Percentiles rank a stretch among this genome's conserved stretches.
These are phyloP conservation scores for Suhomyces terraborum DNA, from an alignment of 1,139 yeast species.

Conservation along the genomic window DNA sequence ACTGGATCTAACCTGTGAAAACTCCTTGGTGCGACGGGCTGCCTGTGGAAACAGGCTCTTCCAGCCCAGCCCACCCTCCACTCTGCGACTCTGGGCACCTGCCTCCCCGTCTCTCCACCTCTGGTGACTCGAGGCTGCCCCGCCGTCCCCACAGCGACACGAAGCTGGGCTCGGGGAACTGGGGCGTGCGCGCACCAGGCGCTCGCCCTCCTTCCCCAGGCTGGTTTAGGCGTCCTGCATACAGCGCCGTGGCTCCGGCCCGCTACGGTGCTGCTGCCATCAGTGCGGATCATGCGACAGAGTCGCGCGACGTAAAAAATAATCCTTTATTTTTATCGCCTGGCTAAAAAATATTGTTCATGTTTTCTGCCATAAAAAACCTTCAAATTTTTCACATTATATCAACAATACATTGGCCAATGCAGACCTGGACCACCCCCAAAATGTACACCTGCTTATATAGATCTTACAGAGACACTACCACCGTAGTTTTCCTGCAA, in stretches of 20 bases:
- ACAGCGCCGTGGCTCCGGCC: neutral
- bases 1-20: slow-evolving; percentile 3
- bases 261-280: neutral
- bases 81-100: no score
- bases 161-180: no score
- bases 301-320: slow-evolving; percentile 2
- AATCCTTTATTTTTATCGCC: slow-evolving; percentile 1
- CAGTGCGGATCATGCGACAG: slow-evolving; percentile 4
- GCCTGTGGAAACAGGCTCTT: no score
- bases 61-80: no score
- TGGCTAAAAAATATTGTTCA: neutral
- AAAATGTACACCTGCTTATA: slow-evolving; percentile 7
- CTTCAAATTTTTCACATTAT: slow-evolving; percentile 3
- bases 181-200: no score
- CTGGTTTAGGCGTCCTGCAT: no score
- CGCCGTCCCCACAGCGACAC: no score
- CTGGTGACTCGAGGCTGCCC: neutral
- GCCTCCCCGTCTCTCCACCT: no score
- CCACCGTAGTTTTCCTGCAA: slow-evolving; percentile 7
- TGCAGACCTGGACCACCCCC: slow-evolving; percentile 6
- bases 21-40: neutral
- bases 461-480: slow-evolving; percentile 6
- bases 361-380: slow-evolving; percentile 5
- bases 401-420: slow-evolving; percentile 4
- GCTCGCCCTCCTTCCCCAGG: neutral